Evolutionary conservation across 352 stramenopile genomes (phyloP), one percentile per base, ranked within the genome.

Genomic region (Pythium insidiosum): DNA sequence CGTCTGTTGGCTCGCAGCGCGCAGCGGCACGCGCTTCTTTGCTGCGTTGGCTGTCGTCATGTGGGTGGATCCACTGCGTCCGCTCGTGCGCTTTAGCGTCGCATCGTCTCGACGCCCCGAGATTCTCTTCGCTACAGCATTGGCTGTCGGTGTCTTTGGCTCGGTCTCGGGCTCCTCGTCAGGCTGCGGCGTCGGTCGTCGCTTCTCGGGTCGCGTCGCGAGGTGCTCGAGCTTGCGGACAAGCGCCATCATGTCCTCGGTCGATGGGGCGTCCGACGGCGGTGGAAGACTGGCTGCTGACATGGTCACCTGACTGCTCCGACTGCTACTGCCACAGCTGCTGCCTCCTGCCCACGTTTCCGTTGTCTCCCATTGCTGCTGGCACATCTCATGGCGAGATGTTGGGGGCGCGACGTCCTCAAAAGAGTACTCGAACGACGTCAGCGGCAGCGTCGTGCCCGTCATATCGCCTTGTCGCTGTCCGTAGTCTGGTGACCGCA

Each of bases 261-360:
- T 60, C 9, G 64, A 71, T n/a, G 50, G 58, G n/a, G 56, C 54
- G 6, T 50, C 35, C 6, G 61, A 50, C 15, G 47, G 36, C 10
- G 35, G 23, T 35, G 35, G 6, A 24, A 45, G 51, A 13, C 48
- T 54, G 23, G 54, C 43, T 10, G 50, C 50, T 53, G 12, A 60
- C 30, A 15, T 54, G 49, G 23, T 70, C 56, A 15, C 53, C 39
- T 4, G 67, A 61, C 40, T 72, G 63, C 9, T 53, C 47, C 16
- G 57, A 71, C 12, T 59, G 65, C 29, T 63, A 58, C 16, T 72
- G 61, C 68, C 66, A 75, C 29, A 47, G n/a, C n/a, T n/a, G n/a
- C n/a, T n/a, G n/a, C n/a, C n/a, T n/a, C n/a, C n/a, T n/a, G n/a
- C n/a, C n/a, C n/a, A n/a, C n/a, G n/a, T n/a, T n/a, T n/a, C n/a